Base-by-base conservation (phyloP, 495 filamentous ascomycete genomes). In the Penicillium goetzii region DNA sequence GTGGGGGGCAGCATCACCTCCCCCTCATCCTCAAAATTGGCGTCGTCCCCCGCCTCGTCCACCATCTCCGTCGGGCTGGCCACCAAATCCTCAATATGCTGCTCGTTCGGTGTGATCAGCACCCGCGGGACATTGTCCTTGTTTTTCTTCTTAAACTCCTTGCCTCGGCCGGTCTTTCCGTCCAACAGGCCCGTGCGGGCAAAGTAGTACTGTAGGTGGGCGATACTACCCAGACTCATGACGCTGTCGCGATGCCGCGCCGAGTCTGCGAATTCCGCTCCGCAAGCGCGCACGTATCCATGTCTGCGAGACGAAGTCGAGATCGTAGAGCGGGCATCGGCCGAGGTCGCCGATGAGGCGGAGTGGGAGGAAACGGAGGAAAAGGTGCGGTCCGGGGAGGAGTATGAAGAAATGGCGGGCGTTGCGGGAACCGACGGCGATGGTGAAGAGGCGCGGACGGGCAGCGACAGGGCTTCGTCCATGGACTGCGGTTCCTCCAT, bases 171-270 rank as follows among this genome's bases (percentile, higher is more conserved):
- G 19, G 93, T 93, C 73, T 97, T 97, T 38, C 94, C 93, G 69
- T 99, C 95, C 52, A 99, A 75, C 56, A 99, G 75, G 3, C 95
- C 95, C 4, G 95, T 99, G 55, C 96, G 84, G 40, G 95, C 94
- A 74, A 99, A 99, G 74, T 98, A 99, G 75, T 99, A 97, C 70
- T 99, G 95, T 67, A 99, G 78, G 78, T 99, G 95, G 51, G 93
- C 92, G 68, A 99, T 99, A 72, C 93, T 97, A 26, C 95, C 95
- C 63, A 99, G 78, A 71, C 91, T 97, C 84, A 97, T 88, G 59
- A 99, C 95, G 68, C 92, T 97, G 64, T 98, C 93, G 61, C 95
- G 82, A 49, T 91, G 90, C 65, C 86, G 86, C 56, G 95, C 95
- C 36, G 95, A 98, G 32, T 89, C 89, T 12, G 95, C 90, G 74